These are phyloP conservation scores for Entomortierella chlamydospora DNA, from an alignment of 192 early-diverging fungal genomes.

Conservation along the genomic window DNA sequence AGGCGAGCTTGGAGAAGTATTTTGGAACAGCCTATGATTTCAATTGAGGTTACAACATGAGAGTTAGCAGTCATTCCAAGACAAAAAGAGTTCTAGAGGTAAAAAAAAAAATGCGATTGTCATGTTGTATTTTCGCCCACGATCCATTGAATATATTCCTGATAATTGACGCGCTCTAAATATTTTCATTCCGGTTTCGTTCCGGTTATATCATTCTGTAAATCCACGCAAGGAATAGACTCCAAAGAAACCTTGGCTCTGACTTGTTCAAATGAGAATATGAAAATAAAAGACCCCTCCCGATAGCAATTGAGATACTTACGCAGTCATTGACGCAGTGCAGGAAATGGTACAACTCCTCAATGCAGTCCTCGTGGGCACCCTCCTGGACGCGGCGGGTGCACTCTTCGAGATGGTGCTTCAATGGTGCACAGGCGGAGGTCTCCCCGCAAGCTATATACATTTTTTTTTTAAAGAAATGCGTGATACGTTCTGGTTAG, in stretches of 20 bases:
- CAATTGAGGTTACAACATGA: no score
- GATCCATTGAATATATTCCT: neutral
- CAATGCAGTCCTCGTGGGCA: constrained; percentile 80
- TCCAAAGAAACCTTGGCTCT: no score
- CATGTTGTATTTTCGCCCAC: neutral
- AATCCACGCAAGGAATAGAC: no score
- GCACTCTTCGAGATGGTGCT: constrained; percentile 83
- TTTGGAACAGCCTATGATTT: constrained; percentile 40
- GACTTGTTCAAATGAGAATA: no score
- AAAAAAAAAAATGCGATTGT: neutral
- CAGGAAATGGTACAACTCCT: constrained; percentile 86
- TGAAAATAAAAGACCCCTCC: no score
- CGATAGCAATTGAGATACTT: constrained; percentile 67
- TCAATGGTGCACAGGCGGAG: constrained; percentile 72
- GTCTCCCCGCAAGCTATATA: constrained; percentile 70
- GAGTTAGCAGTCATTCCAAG: no score
- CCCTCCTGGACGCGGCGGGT: constrained; percentile 78
- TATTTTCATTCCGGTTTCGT: neutral
- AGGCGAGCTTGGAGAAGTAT: constrained; percentile 51
- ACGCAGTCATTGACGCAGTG: constrained; percentile 86
- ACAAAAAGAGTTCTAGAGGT: neutral
- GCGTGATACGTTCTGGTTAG: neutral
- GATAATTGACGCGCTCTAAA: no score
- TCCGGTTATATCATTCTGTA: no score
- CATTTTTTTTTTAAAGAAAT: neutral